Evolutionary conservation across 2,329 filamentous ascomycete genomes (phyloP).

Genomic region (Myriosclerotinia curreyana): DNA sequence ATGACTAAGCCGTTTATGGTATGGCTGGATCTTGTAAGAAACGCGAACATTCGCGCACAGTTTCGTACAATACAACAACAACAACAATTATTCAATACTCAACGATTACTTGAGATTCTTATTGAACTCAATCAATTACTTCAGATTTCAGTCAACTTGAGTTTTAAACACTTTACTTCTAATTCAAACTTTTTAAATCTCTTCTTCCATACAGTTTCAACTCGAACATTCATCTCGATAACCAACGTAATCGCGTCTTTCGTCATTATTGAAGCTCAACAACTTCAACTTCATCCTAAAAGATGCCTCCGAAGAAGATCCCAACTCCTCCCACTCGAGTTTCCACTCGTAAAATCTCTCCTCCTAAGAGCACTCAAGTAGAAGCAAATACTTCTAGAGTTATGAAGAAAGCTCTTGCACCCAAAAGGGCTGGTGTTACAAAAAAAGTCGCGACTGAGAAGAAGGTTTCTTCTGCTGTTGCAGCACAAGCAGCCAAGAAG

Average conservation of each 20-base stretch:
- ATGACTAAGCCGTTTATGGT: background rate
- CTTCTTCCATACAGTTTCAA: background rate
- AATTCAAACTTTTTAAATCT: background rate
- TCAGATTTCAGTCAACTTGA: background rate
- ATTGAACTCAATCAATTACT: background rate
- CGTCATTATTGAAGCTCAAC: slow-evolving; percentile 1
- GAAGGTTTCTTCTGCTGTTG: slow-evolving; percentile 31
- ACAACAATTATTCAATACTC: background rate
- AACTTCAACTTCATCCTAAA: background rate
- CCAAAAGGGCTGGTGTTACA: slow-evolving; percentile 11
- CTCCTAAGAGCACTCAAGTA: slow-evolving; percentile 1
- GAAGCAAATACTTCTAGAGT: slow-evolving; percentile 10
- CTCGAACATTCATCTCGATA: slow-evolving; percentile 14
- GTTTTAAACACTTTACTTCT: background rate
- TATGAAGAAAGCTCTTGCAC: slow-evolving; percentile 10
- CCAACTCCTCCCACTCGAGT: slow-evolving; percentile 17
- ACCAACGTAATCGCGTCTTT: slow-evolving; percentile 4
- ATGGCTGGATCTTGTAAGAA: background rate
- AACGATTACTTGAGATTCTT: background rate
- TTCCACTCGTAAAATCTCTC: slow-evolving; percentile 12
- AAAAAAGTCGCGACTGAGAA: slow-evolving; percentile 25
- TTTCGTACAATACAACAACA: slow-evolving; percentile 6
- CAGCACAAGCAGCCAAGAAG: slow-evolving; percentile 19
- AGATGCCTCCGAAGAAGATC: slow-evolving; percentile 16
- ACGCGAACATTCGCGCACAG: slow-evolving; percentile 15